Evolutionary conservation across 179 eudicot species (phyloP).

Genomic region (Drosera spatulata): DNA sequence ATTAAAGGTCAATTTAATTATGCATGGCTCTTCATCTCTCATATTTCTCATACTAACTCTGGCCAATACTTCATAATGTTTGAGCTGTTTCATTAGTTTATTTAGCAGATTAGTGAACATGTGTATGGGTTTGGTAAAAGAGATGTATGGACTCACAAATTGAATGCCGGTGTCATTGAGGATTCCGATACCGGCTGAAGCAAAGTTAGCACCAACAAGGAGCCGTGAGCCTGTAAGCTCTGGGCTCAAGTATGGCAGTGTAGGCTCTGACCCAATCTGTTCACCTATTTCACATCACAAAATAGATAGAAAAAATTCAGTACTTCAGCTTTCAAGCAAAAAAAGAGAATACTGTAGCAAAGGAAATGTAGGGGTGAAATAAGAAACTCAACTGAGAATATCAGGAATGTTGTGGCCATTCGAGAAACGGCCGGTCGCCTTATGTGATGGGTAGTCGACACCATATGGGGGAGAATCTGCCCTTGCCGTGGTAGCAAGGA

Average conservation of each 20-base stretch:
- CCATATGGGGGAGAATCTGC: constrained; percentile 44
- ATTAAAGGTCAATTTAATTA: no score
- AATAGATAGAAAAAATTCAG: neutral
- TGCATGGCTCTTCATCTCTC: no score
- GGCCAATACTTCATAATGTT: neutral
- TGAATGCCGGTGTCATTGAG: constrained; percentile 87
- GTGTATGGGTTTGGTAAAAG: neutral
- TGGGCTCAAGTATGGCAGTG: constrained; percentile 74
- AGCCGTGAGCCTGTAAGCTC: constrained; percentile 36
- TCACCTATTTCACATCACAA: constrained; percentile 27
- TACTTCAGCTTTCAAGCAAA: neutral
- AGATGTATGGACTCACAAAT: constrained; percentile 37
- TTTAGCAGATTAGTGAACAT: neutral
- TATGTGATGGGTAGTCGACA: constrained; percentile 35
- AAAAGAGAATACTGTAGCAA: neutral
- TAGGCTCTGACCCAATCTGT: constrained; percentile 40
- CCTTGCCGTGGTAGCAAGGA: constrained; percentile 32
- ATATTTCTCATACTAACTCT: no score
- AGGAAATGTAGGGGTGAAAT: neutral
- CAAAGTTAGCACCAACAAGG: constrained; percentile 78
- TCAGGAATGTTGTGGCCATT: constrained; percentile 63
- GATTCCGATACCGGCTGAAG: constrained; percentile 86
- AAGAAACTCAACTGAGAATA: constrained; percentile 37
- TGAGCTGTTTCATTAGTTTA: neutral
- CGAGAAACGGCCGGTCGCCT: constrained; percentile 65